A percentile compares a stretch with the other conserved stretches of the same genome.
Conservation (phyloP, 768 basidiomycete species). For the Mrakia gelida region DNA sequence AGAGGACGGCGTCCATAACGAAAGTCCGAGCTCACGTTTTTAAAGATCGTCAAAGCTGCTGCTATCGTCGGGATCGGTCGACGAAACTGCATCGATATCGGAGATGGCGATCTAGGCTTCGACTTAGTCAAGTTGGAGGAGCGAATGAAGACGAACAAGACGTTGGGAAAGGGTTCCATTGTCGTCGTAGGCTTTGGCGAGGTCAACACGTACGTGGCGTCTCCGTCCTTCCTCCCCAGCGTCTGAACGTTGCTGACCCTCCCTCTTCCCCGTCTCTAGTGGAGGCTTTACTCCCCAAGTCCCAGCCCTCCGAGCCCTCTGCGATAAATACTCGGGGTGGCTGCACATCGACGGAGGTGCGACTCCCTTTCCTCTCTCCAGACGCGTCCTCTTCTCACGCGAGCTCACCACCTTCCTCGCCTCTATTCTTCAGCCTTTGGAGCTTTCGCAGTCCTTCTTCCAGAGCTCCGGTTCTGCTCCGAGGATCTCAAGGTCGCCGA, state of each 20-base stretch:
- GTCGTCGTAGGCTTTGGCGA: slow-evolving; percentile 46
- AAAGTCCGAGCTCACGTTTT: not conserved
- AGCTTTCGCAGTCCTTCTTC: slow-evolving; percentile 47
- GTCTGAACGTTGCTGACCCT: too few relatives aligned
- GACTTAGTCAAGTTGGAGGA: slow-evolving; percentile 42
- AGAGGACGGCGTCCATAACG: not conserved
- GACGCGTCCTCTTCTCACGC: not conserved
- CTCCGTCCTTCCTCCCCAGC: too few relatives aligned
- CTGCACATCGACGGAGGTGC: slow-evolving; percentile 50
- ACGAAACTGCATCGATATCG: slow-evolving; percentile 44
- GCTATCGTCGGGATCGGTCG: slow-evolving; percentile 47
- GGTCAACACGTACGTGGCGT: too few relatives aligned
- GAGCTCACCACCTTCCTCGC: too few relatives aligned
- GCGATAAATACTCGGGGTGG: slow-evolving; percentile 46
- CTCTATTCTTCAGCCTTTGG: slow-evolving; percentile 45
- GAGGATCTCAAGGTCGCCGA: slow-evolving; percentile 47
- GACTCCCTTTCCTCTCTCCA: not conserved
- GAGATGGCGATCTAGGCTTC: slow-evolving; percentile 40
- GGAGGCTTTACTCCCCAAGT: slow-evolving; percentile 45
- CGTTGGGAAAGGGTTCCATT: slow-evolving; percentile 41
- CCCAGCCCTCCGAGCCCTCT: slow-evolving; percentile 42
- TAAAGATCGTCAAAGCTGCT: slow-evolving; percentile 46
- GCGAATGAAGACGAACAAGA: slow-evolving; percentile 38
- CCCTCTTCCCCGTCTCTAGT: too few relatives aligned
- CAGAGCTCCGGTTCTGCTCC: slow-evolving; percentile 40